Evolutionary conservation across 2,329 filamentous ascomycete genomes (phyloP).

Genomic region (Alternaria gaisen): DNA sequence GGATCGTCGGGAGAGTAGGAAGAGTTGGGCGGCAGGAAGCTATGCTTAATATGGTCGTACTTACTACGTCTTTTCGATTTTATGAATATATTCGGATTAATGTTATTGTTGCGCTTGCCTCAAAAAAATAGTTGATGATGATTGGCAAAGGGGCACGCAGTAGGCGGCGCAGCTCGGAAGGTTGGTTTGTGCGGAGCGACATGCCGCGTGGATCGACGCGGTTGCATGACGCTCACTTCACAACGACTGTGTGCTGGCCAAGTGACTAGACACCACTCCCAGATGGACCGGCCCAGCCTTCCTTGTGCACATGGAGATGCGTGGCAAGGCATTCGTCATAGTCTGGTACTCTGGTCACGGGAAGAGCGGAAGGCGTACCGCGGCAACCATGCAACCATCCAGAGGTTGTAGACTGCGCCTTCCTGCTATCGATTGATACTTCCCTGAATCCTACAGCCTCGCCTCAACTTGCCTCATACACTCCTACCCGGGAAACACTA

Average conservation of each 20-base stretch:
- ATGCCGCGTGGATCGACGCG: constrained; percentile 1
- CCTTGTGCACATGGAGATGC: neutral
- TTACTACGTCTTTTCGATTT: neutral
- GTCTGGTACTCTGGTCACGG: constrained; percentile 6
- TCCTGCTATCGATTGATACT: constrained; percentile 10
- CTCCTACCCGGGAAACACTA: constrained; percentile 5
- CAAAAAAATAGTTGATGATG: neutral
- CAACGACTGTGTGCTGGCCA: neutral
- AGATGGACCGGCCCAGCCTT: constrained; percentile 8
- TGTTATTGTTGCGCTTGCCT: neutral
- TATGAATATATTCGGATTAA: neutral
- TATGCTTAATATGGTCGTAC: constrained; percentile 22
- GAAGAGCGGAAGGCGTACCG: constrained; percentile 6
- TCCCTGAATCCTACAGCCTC: constrained; percentile 1
- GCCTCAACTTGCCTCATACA: neutral
- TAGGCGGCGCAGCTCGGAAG: neutral
- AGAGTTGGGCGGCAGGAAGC: constrained; percentile 40
- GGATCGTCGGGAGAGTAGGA: constrained; percentile 32
- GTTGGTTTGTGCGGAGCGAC: neutral
- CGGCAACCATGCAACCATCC: constrained; percentile 9
- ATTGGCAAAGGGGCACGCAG: neutral
- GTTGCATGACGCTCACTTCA: constrained; percentile 13
- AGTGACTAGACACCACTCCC: neutral
- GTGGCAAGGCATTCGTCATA: constrained; percentile 13
- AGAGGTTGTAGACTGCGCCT: constrained; percentile 6